A percentile compares a stretch with the other conserved stretches of the same genome.
Conservation (phyloP, 257 asterid species). For the Plantago ovata region DNA sequence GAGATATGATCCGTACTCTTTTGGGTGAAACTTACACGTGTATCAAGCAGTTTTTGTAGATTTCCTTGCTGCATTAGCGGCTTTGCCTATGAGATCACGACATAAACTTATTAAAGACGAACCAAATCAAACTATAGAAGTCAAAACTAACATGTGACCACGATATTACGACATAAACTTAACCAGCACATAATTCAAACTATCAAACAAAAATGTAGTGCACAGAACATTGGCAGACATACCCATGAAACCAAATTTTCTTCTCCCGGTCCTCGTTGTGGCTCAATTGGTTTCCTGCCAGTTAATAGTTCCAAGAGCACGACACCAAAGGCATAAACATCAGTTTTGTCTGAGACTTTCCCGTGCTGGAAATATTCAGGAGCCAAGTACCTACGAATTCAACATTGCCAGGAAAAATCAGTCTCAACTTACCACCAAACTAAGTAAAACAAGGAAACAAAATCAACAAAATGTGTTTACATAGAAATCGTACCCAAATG, state of each 20-base stretch:
- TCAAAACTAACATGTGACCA: neutral
- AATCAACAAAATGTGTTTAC: neutral
- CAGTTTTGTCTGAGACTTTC: slow-evolving; percentile 88
- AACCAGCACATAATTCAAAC: neutral
- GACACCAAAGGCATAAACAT: slow-evolving; percentile 81
- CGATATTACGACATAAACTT: neutral
- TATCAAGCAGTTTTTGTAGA: slow-evolving; percentile 51
- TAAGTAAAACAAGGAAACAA: neutral
- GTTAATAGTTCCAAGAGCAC: slow-evolving; percentile 82
- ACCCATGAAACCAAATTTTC: slow-evolving; percentile 87
- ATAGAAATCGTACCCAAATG: slow-evolving; percentile 60
- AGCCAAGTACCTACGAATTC: slow-evolving; percentile 62
- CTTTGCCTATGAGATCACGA: slow-evolving; percentile 46
- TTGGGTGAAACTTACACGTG: slow-evolving; percentile 28
- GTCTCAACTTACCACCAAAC: neutral
- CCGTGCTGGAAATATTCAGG: slow-evolving; percentile 97
- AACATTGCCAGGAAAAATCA: slow-evolving; percentile 13
- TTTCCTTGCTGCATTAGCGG: slow-evolving; percentile 59
- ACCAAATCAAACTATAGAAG: neutral
- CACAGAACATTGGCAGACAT: slow-evolving; percentile 21
- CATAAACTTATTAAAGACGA: neutral
- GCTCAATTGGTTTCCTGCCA: slow-evolving; percentile 82
- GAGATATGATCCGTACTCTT: slow-evolving; percentile 35
- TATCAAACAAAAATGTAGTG: neutral
- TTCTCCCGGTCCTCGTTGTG: slow-evolving; percentile 76